Evolutionary conservation across 2,329 filamentous ascomycete species (phyloP), one percentile per base, ranked within the genome.

Genomic region (Fusarium denticulatum): DNA sequence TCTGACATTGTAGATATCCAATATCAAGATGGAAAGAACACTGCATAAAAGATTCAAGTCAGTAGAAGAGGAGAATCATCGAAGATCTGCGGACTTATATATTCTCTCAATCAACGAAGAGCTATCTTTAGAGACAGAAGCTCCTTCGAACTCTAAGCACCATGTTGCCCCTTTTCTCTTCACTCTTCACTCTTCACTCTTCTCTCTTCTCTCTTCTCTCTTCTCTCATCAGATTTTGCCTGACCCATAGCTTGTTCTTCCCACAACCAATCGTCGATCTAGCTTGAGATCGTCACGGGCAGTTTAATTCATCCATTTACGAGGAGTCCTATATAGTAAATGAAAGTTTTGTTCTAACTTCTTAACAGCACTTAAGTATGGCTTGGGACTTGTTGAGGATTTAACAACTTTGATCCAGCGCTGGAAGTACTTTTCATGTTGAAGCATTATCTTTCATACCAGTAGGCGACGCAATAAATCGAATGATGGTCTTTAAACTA

Each of bases 61-160:
- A 18, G n/a, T 3, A 16, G 10, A n/a, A 16, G 14, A 43, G 3
- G 11, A 26, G 7, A 20, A 15, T 45, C 9, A 13, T 5, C 5
- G 3, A 9, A 26, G 11, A n/a, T n/a, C n/a, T n/a, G n/a, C n/a
- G n/a, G n/a, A n/a, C 6, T 14, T 18, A 28, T 1, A 20, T 13
- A 45, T 18, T 43, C 5, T 13, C n/a, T n/a, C n/a, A n/a, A n/a
- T n/a, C 9, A 14, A 14, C 1, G 0, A 39, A 39, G 20, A 39
- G 0, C 18, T 39, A 22, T 22, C 13, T 7, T 7, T 0, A 37
- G 7, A 7, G 20, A 22, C 7, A 9, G 20, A 40, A 13, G 39
- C 20, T 3, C 15, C 11, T 39, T 7, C 10, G 8, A 12, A 8
- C 13, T 26, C 7, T 3, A 1, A 1, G 11, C 1, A 20, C 9